phyloP scores from a whole-genome alignment of 2,329 filamentous ascomycete genomes.

The Fusarium sp. region DNA sequence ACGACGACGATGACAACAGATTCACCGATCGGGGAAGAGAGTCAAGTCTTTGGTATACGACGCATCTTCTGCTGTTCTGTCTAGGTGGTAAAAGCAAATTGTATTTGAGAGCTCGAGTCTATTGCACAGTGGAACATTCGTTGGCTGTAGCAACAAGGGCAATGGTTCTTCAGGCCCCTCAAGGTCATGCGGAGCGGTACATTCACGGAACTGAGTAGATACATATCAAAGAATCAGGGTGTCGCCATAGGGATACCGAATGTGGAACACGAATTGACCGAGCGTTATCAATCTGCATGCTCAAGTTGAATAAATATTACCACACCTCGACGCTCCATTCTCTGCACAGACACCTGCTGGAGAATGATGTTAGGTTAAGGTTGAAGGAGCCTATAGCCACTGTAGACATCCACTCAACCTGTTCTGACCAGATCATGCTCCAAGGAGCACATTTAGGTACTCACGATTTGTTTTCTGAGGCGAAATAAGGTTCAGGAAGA shows the following conservation, averaged over 20 bases:
- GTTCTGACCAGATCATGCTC: neutral
- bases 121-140: neutral
- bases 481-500: accelerated
- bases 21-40: neutral
- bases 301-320: neutral
- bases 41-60: neutral
- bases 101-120: neutral
- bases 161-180: neutral
- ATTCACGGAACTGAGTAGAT: neutral
- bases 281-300: neutral
- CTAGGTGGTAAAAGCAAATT: too few relatives aligned
- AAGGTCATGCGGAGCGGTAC: neutral
- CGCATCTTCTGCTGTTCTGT: neutral
- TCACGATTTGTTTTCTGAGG: neutral
- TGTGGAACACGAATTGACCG: neutral
- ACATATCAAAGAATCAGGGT: neutral
- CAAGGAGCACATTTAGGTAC: neutral
- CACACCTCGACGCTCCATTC: neutral
- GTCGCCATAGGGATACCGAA: too few relatives aligned
- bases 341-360: neutral
- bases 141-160: accelerated
- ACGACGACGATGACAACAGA: too few relatives aligned
- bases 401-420: too few relatives aligned
- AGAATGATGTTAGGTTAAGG: neutral
- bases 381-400: neutral